A percentile compares a stretch with the other conserved stretches of the same genome.
Evolutionary conservation across 148 eudicot species (phyloP).

Genomic region (Heliamphora exappendiculata): DNA sequence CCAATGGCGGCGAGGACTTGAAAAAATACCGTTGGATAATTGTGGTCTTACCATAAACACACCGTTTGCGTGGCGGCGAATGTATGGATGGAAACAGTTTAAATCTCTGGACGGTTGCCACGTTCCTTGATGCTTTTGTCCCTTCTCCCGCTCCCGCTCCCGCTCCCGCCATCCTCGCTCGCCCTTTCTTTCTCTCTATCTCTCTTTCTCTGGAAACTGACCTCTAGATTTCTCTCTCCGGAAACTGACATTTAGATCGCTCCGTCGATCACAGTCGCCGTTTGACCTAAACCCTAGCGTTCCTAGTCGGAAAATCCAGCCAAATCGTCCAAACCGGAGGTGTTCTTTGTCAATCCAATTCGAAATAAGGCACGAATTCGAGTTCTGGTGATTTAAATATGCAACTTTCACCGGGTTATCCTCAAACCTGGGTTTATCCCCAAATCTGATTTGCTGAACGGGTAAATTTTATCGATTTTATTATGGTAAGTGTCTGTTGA

Average conservation of each 20-base stretch:
- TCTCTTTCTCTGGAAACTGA: neutral
- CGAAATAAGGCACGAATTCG: neutral
- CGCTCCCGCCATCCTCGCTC: constrained; percentile 27
- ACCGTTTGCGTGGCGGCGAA: constrained; percentile 4
- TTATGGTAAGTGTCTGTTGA: neutral
- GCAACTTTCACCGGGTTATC: constrained; percentile 1
- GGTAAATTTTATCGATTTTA: neutral
- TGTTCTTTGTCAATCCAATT: neutral
- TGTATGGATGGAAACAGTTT: neutral
- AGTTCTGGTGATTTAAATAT: neutral
- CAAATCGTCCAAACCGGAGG: neutral
- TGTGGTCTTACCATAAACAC: neutral
- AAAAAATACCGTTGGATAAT: too few species aligned
- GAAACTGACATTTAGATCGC: neutral
- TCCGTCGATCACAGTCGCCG: neutral
- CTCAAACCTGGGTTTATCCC: too few species aligned
- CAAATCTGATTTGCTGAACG: neutral
- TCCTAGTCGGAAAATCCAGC: neutral
- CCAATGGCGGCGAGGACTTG: neutral
- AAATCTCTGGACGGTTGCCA: neutral
- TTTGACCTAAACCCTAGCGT: neutral
- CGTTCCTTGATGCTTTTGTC: neutral
- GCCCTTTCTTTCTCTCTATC: constrained; percentile 11
- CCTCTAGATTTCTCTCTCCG: neutral
- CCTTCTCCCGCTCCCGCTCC: neutral